Percentiles rank a stretch among this genome's conserved stretches.
These are phyloP conservation scores for Rheum nobile DNA, from an alignment of 148 eudicot species.

Conservation along the genomic window DNA sequence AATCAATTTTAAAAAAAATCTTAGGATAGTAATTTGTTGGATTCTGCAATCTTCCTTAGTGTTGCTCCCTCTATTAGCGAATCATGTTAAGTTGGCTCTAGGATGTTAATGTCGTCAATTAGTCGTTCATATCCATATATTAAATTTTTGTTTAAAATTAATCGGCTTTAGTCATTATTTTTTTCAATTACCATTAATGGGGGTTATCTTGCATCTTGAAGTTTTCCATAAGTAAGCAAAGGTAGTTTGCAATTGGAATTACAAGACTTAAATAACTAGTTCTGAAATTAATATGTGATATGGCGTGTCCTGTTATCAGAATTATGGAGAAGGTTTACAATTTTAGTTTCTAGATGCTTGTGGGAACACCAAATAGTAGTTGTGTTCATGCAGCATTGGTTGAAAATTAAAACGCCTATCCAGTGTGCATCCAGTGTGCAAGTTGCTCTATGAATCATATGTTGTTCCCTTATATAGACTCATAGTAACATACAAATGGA, in stretches of 20 bases:
- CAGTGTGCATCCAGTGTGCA: too few species aligned
- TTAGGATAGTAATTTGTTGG: background rate
- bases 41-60: background rate
- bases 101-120: background rate
- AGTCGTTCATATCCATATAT: background rate
- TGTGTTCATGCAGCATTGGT: background rate
- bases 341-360: background rate
- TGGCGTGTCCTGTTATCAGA: too few species aligned
- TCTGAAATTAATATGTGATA: too few species aligned
- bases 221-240: background rate
- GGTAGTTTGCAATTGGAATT: background rate
- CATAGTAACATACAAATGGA: background rate
- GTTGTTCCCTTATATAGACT: background rate
- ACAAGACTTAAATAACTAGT: too few species aligned
- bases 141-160: background rate
- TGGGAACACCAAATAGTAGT: background rate
- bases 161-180: background rate
- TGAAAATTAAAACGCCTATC: too few species aligned
- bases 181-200: too few species aligned
- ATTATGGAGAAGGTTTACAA: too few species aligned
- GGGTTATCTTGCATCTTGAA: background rate
- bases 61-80: background rate
- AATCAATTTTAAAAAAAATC: background rate
- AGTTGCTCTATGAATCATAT: too few species aligned
- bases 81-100: background rate